Evolutionary conservation across 2,329 filamentous ascomycete species (phyloP).

Genomic region (Chalara sp.): DNA sequence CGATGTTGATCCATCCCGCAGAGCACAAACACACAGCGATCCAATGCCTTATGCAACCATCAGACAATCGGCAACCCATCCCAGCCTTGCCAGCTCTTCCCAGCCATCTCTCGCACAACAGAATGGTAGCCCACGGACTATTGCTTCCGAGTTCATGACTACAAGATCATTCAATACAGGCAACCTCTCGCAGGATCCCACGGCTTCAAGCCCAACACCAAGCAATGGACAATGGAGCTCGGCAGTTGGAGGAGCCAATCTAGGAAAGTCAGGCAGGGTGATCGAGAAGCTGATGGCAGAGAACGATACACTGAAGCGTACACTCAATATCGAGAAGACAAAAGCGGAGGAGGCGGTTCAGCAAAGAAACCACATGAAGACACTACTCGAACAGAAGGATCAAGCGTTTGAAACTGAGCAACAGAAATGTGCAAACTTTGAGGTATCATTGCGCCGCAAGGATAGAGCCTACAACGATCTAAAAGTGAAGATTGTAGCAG

Average conservation of each 20-base stretch:
- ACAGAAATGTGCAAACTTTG: slow-evolving; percentile 65
- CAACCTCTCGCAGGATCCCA: slow-evolving; percentile 14
- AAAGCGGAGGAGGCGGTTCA: slow-evolving; percentile 66
- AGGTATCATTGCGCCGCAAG: slow-evolving; percentile 62
- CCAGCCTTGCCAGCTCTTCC: slow-evolving; percentile 15
- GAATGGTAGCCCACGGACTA: slow-evolving; percentile 17
- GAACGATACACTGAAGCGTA: slow-evolving; percentile 70
- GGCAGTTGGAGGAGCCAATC: slow-evolving; percentile 55
- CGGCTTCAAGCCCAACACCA: slow-evolving; percentile 7
- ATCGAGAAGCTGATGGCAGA: slow-evolving; percentile 79
- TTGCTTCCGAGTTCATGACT: slow-evolving; percentile 25
- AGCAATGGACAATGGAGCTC: slow-evolving; percentile 46
- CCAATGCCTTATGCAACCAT: slow-evolving; percentile 16
- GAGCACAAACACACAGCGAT: slow-evolving; percentile 12
- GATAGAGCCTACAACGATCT: slow-evolving; percentile 69
- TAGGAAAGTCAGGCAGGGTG: slow-evolving; percentile 69
- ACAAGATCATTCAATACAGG: slow-evolving; percentile 14
- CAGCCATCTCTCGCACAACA: slow-evolving; percentile 15
- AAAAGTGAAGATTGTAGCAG: slow-evolving; percentile 55
- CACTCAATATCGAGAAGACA: slow-evolving; percentile 59
- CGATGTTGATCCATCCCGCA: slow-evolving; percentile 7
- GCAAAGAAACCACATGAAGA: slow-evolving; percentile 58
- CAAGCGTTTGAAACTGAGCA: slow-evolving; percentile 64
- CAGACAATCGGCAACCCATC: slow-evolving; percentile 9
- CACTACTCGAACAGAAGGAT: slow-evolving; percentile 62